A percentile compares a stretch with the other conserved stretches of the same genome.
Evolutionary conservation across 441 rosid genomes (phyloP).

Genomic region (Erodium trifolium): DNA sequence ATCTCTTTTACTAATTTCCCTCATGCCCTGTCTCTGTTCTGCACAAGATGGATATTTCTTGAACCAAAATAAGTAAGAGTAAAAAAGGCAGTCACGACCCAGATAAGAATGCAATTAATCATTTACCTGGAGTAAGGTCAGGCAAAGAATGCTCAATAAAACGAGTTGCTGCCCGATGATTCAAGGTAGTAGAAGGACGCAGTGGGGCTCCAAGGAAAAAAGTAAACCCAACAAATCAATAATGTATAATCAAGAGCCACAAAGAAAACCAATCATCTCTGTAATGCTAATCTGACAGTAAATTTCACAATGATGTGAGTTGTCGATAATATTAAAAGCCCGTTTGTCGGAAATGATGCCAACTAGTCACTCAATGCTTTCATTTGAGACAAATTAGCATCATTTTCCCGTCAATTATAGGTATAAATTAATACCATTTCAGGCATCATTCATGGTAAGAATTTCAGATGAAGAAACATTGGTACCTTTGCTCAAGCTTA

Average conservation of each 20-base stretch:
- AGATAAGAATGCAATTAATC: conserved; percentile 5
- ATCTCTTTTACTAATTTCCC: conserved; percentile 59
- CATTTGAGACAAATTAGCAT: neutral
- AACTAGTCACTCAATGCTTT: neutral
- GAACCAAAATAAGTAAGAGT: conserved; percentile 11
- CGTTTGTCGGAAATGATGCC: neutral
- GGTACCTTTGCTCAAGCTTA: conserved; percentile 68
- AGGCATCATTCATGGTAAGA: neutral
- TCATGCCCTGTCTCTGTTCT: conserved; percentile 69
- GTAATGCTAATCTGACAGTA: neutral
- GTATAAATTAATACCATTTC: neutral
- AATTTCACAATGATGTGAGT: neutral
- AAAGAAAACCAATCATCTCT: conserved; percentile 8
- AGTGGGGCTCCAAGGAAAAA: conserved; percentile 47
- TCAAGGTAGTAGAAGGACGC: conserved; percentile 63
- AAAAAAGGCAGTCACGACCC: neutral
- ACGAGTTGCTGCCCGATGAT: conserved; percentile 73
- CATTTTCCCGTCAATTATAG: neutral
- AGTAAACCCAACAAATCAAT: conserved; percentile 18
- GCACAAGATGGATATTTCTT: conserved; percentile 17
- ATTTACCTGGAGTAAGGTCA: conserved; percentile 65
- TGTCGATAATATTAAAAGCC: neutral
- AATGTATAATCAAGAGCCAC: conserved; percentile 8
- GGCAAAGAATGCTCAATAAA: conserved; percentile 84
- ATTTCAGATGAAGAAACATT: neutral